Evolutionary conservation across 2,329 filamentous ascomycete species (phyloP), one percentile per base, ranked within the genome.

Genomic region (Emmonsiellopsis sp.): DNA sequence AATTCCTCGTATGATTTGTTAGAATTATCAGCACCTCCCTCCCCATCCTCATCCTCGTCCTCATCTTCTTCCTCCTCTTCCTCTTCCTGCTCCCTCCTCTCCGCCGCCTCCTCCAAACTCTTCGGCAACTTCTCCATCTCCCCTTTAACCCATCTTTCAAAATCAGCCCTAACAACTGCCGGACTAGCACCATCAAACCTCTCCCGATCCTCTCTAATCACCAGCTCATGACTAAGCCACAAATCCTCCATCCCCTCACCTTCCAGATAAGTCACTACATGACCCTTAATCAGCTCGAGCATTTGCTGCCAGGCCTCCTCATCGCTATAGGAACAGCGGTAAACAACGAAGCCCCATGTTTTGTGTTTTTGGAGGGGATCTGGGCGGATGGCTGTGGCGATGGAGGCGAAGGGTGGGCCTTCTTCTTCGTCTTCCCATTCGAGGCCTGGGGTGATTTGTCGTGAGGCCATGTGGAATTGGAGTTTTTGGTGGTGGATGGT

Each of bases 271-370:
- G 5, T 34, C 47, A 40, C 35, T 34, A 52, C 51, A 32, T 40
- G 43, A 15, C 46, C 13, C 5, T 51, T 30, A n/a, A 59, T 51
- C 11, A 53, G 44, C 35, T 56, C 45, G 35, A 58, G 49, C 46
- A 57, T 56, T 55, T 50, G 30, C 26, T 59, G 51, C 57, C 57
- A 59, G 31, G 54, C 50, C 34, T 53, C 43, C 26, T 59, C 54
- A 51, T 57, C 48, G 35, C 35, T 40, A 43, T 57, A 60, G 7
- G 54, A 53, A 43, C 57, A 59, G 32, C 57, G 58, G 43, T 57
- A 60, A 16, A 59, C 41, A 34, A 54, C 53, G 50, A 59, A 60
- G 7, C 57, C 57, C 57, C 55, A 60, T 16, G 46, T 47, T 35
- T 40, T 42, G 31, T 44, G 32, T 47, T 46, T 44, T 16, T 46